Evolutionary conservation across 1,139 yeast genomes (phyloP).

Genomic region (Suhomyces panamericanus): DNA sequence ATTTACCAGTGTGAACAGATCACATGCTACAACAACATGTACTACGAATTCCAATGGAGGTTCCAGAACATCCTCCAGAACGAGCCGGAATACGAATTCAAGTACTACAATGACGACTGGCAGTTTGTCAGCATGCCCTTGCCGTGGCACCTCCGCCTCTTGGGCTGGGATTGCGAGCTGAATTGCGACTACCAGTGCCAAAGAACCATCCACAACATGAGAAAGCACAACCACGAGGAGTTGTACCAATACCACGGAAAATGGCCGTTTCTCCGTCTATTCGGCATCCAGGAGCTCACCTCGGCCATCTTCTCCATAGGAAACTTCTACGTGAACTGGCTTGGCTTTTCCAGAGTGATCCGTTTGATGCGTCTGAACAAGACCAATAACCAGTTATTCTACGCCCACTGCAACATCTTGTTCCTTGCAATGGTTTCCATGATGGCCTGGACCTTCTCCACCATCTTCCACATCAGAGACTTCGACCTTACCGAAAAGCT

Average conservation of each 20-base stretch:
- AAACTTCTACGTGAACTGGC: constrained; percentile 72
- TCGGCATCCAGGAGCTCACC: constrained; percentile 81
- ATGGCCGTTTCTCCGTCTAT: constrained; percentile 84
- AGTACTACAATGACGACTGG: constrained; percentile 34
- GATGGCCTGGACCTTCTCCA: constrained; percentile 85
- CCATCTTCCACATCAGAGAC: constrained; percentile 88
- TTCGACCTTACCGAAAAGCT: constrained; percentile 73
- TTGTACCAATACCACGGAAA: constrained; percentile 91
- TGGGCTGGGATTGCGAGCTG: constrained; percentile 77
- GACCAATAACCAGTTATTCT: constrained; percentile 12
- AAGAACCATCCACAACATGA: constrained; percentile 58
- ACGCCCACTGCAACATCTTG: constrained; percentile 36
- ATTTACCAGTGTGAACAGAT: constrained; percentile 55
- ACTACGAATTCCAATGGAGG: constrained; percentile 22
- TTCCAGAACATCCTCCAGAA: constrained; percentile 18
- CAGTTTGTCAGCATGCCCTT: constrained; percentile 39
- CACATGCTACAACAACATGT: constrained; percentile 38
- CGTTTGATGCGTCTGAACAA: constrained; percentile 14
- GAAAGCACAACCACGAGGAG: constrained; percentile 49
- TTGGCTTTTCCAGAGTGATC: constrained; percentile 50
- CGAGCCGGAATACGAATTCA: constrained; percentile 22
- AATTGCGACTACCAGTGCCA: constrained; percentile 96
- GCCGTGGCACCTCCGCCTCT: constrained; percentile 42
- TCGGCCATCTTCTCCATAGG: constrained; percentile 80
- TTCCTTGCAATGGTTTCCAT: constrained; percentile 60